phyloP scores from a whole-genome alignment of 345 rosid species.

The Carallia pectinifolia region DNA sequence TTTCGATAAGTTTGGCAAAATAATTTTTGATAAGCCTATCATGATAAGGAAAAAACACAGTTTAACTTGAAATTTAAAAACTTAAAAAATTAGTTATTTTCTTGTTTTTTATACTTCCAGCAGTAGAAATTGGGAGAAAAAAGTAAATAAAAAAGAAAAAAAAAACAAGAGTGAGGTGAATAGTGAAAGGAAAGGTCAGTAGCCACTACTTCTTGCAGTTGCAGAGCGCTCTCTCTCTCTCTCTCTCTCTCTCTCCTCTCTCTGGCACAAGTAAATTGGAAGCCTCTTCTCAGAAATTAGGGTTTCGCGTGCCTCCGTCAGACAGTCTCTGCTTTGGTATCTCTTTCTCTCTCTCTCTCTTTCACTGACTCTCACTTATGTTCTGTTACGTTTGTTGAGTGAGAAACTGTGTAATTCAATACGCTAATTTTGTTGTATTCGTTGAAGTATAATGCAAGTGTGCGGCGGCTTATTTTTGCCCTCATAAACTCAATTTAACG shows the following conservation, averaged over 20 bases:
- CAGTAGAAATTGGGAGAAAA: too few relatives aligned
- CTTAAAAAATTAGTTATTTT: too few relatives aligned
- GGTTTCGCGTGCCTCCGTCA: conserved; percentile 9
- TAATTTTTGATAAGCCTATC: too few relatives aligned
- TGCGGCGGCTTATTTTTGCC: conserved; percentile 15
- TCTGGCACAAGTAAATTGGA: too few relatives aligned
- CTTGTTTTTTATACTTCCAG: too few relatives aligned
- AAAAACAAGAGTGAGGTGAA: too few relatives aligned
- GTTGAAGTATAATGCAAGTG: conserved; percentile 10
- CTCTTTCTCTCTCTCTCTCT: neutral
- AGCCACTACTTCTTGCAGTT: conserved; percentile 16
- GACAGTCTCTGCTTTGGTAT: conserved; percentile 27
- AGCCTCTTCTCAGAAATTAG: conserved; percentile 13
- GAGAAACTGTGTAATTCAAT: neutral
- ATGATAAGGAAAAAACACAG: too few relatives aligned
- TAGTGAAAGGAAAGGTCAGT: too few relatives aligned
- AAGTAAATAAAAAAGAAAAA: too few relatives aligned
- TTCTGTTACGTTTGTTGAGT: conserved; percentile 10
- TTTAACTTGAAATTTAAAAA: too few relatives aligned
- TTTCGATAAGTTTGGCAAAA: too few relatives aligned
- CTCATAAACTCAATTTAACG: neutral
- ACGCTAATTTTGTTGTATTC: neutral
- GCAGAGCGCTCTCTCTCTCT: conserved; percentile 1
- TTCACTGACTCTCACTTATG: conserved; percentile 2
- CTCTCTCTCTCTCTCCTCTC: neutral